Evolutionary conservation across 495 filamentous ascomycete species (phyloP), one percentile per base, ranked within the genome.

Genomic region (Lophiotrema nucula): DNA sequence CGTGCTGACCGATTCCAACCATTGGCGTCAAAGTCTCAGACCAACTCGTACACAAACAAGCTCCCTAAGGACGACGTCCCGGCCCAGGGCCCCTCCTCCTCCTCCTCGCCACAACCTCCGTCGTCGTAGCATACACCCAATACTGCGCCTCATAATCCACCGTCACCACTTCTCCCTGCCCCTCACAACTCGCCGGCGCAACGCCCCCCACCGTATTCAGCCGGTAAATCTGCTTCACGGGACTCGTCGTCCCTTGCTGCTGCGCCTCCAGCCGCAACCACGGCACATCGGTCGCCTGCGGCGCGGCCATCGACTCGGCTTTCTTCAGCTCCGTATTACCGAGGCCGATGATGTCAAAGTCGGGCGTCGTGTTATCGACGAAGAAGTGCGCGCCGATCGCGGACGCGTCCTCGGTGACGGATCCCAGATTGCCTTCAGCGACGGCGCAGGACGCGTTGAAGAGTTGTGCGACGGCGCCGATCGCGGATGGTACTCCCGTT

Each of bases 391-490:
- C 78, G 35, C 93, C 92, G 21, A 84, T 79, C 28, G 91, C 66
- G 24, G 75, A 81, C 56, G 65, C 24, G 31, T 70, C 59, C 18
- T 72, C 27, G 49, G 52, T 44, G 2, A 72, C 70, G 35, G 71
- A 31, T 46, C 73, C 52, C 4, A 92, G 73, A 47, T 82, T 80
- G 1, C 85, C 83, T 52, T 79, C 75, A 25, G 83, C 78, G 11
- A 88, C 88, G 21, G 92, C 68, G 76, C 92, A 98, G 42, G 86
- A 86, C 38, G 82, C 86, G 72, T 98, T 88, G 83, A 86, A 96
- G 53, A 98, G 89, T 21, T 79, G 84, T 43, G 88, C 88, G 16
- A 83, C 72, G 49, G 92, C 92, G 53, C 92, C 92, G 39, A 79
- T 70, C 13, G 83, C 72, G 4, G 69, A 69, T 10, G 92, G 92